Base-by-base conservation (phyloP, 1,284 basidiomycete species). In the Entoloma clypeatum region DNA sequence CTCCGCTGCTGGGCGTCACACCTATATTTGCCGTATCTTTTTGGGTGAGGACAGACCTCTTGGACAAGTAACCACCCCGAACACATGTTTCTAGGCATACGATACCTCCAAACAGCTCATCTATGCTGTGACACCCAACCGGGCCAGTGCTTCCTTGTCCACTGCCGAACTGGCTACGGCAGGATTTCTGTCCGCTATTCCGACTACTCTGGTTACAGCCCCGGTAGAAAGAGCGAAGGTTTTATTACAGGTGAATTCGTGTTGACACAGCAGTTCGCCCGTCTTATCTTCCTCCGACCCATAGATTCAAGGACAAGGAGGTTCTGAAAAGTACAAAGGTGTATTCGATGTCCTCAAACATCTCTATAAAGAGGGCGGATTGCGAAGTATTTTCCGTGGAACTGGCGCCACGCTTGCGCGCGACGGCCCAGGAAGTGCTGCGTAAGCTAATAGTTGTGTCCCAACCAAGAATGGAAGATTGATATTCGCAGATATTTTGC, bases 11-110 rank as follows among this genome's bases (percentile, higher is more conserved):
- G 25, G 96, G 96, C 40, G 93, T 99, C 22, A 98, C 96, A 2
- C 96, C 96, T 35, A 99, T 99, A 61, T 99, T 99, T 60, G 96
- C 96, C 9, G 73, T 99, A 32, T 97, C 93, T 3, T 99, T 99
- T 74, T 98, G 94, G 93, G 92, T 91, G 60, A 60, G 36, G 26
- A 24, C 37, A 23, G 25, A 40, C 19, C 35, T 23, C 35, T 21
- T 25, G 16, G 21, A 24, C 7, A 16, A 36, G 37, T 23, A n/a
- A 18, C 36, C 7, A 27, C 17, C 17, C 32, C 7, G 10, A 17
- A 28, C 14, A 39, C 24, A 4, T 14, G 17, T 21, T 13, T 24
- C 28, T 50, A 93, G 92, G 92, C 91, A 13, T 99, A 98, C 64
- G 94, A 97, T 60, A 74, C 85, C 48, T 93, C 95, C 30, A 98